Evolutionary conservation across 2,329 filamentous ascomycete genomes (phyloP).

Genomic region (Cladophialophora carrionii): DNA sequence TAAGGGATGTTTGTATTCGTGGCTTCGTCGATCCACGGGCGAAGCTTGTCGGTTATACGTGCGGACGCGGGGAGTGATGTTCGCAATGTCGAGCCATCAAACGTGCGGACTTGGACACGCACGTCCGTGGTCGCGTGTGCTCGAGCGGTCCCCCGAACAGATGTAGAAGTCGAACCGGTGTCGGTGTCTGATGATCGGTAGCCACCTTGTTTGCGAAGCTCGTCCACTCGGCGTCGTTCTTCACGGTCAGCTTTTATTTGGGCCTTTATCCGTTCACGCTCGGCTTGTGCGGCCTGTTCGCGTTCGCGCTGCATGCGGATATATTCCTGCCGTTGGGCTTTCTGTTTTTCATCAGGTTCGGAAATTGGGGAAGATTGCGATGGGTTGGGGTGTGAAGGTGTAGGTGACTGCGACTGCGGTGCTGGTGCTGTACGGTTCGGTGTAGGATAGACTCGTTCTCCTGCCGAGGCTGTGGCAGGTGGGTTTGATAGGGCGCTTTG

Average conservation of each 20-base stretch:
- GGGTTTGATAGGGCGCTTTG: not conserved
- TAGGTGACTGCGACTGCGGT: not conserved
- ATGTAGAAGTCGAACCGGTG: conserved; percentile 26
- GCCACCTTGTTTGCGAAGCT: conserved; percentile 49
- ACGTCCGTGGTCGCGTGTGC: conserved; percentile 46
- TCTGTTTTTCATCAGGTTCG: conserved; percentile 24
- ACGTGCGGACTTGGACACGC: conserved; percentile 76
- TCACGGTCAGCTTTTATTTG: conserved; percentile 77
- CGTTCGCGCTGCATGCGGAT: conserved; percentile 58
- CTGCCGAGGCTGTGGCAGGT: not conserved
- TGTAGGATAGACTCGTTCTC: conserved; percentile 6
- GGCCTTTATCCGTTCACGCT: conserved; percentile 71
- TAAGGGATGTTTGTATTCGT: conserved; percentile 60
- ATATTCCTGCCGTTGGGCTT: conserved; percentile 36
- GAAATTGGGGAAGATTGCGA: not conserved
- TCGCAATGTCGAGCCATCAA: conserved; percentile 80
- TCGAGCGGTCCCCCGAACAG: conserved; percentile 10
- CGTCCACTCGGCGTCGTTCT: conserved; percentile 63
- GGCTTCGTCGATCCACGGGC: conserved; percentile 69
- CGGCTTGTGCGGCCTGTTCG: conserved; percentile 67
- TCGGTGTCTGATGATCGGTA: conserved; percentile 21
- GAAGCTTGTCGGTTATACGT: conserved; percentile 68
- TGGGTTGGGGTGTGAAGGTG: conserved; percentile 4
- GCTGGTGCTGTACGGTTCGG: not conserved
- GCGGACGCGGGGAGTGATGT: conserved; percentile 68